phyloP scores from a whole-genome alignment of 306 rosid genomes.

The Canavalia ensiformis region DNA sequence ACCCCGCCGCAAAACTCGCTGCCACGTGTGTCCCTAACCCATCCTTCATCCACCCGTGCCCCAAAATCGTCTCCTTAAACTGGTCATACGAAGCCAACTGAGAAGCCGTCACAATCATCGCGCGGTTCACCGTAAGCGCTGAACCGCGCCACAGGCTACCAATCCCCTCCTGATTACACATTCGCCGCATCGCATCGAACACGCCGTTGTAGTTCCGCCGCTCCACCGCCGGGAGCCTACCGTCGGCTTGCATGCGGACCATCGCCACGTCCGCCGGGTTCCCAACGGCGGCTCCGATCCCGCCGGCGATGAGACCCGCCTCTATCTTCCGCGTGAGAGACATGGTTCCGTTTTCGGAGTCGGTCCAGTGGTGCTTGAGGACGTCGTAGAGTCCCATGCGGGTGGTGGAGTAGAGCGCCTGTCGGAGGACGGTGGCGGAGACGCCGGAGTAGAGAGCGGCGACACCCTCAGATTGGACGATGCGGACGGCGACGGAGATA shows the following conservation, averaged over 20 bases:
- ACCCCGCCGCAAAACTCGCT: constrained; percentile 90
- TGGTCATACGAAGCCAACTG: constrained; percentile 87
- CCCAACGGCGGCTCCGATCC: constrained; percentile 66
- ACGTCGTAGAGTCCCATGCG: constrained; percentile 83
- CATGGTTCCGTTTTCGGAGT: constrained; percentile 42
- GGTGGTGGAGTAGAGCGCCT: constrained; percentile 75
- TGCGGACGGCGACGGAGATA: constrained; percentile 57
- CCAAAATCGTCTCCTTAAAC: constrained; percentile 76
- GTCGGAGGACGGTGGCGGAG: constrained; percentile 83
- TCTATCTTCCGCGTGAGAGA: constrained; percentile 56
- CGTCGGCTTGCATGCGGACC: constrained; percentile 89
- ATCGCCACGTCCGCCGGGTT: constrained; percentile 84
- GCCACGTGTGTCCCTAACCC: constrained; percentile 83
- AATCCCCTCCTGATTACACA: constrained; percentile 64
- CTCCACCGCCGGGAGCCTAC: constrained; percentile 63
- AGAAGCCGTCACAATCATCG: constrained; percentile 94
- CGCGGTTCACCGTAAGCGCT: constrained; percentile 69
- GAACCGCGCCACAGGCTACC: constrained; percentile 80
- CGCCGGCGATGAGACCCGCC: constrained; percentile 70
- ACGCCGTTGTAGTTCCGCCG: constrained; percentile 72
- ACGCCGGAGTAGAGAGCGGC: constrained; percentile 72
- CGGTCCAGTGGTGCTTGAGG: constrained; percentile 70
- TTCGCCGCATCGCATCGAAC: constrained; percentile 64
- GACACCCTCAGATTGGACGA: constrained; percentile 69
- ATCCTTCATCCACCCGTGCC: constrained; percentile 65